Evolutionary conservation across 192 early-diverging fungal species (phyloP).

Genomic region (Entophlyctis luteolus): DNA sequence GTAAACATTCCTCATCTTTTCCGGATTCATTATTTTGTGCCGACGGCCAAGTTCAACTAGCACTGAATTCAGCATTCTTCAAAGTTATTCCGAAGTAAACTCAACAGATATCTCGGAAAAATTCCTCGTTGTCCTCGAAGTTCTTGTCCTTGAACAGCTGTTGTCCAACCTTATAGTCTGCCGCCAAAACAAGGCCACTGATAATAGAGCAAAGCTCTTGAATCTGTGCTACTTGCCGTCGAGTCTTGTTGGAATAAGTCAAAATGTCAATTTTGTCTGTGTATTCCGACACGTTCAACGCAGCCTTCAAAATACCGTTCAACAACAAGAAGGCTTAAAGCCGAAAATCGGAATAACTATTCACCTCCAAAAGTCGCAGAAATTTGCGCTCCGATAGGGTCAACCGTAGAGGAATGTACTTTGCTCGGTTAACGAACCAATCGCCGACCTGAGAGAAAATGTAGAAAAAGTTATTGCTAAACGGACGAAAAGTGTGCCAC

Average conservation of each 20-base stretch:
- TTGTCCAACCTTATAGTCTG: constrained; percentile 54
- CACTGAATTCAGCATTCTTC: background rate
- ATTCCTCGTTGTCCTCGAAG: constrained; percentile 48
- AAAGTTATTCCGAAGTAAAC: background rate
- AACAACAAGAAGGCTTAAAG: too few relatives aligned
- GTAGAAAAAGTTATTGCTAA: background rate
- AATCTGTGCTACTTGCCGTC: constrained; percentile 90
- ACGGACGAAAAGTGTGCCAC: background rate
- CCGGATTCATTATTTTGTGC: constrained; percentile 71
- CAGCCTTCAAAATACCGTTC: too few relatives aligned
- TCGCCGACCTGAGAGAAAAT: constrained; percentile 49
- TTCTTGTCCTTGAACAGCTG: constrained; percentile 46
- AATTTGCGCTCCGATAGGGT: constrained; percentile 87
- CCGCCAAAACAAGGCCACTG: constrained; percentile 78
- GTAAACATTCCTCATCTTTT: constrained; percentile 93
- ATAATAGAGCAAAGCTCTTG: constrained; percentile 94
- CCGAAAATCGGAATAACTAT: too few relatives aligned
- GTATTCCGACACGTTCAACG: constrained; percentile 85
- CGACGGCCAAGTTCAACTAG: constrained; percentile 49
- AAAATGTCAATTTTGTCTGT: constrained; percentile 81
- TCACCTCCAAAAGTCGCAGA: constrained; percentile 78
- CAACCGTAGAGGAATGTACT: constrained; percentile 92
- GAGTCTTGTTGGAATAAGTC: constrained; percentile 71
- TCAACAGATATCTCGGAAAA: constrained; percentile 49
- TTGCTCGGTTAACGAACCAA: constrained; percentile 82